Percentiles rank a stretch among this genome's conserved stretches.
phyloP scores from a whole-genome alignment of 2,329 filamentous ascomycete genomes.

The Xylaria sp. region DNA sequence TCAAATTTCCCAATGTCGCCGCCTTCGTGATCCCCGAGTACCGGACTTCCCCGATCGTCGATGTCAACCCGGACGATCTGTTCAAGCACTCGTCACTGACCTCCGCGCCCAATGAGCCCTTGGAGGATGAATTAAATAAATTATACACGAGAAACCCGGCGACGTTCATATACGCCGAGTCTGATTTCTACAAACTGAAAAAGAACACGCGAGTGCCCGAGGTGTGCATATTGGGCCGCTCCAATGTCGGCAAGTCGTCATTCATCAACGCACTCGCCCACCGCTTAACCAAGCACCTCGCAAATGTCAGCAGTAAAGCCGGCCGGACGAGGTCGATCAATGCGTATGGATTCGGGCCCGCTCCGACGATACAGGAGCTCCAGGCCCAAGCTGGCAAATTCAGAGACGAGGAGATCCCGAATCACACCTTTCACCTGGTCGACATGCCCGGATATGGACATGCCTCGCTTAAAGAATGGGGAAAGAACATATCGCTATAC shows the following conservation, averaged over 20 bases:
- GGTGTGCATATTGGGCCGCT: conserved; percentile 76
- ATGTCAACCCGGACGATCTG: conserved; percentile 31
- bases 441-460: conserved; percentile 50
- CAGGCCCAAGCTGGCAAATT: conserved; percentile 19
- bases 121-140: conserved; percentile 23
- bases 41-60: conserved; percentile 19
- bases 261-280: conserved; percentile 78
- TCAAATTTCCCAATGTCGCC: conserved; percentile 24
- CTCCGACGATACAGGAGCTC: conserved; percentile 26
- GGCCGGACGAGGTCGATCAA: conserved; percentile 53
- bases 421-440: conserved; percentile 44
- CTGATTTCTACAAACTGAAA: conserved; percentile 42
- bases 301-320: conserved; percentile 45
- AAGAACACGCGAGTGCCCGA: conserved; percentile 51
- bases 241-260: conserved; percentile 85
- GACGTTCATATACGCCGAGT: conserved; percentile 26
- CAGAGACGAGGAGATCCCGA: conserved; percentile 37
- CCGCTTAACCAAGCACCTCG: conserved; percentile 40
- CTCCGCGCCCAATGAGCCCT: conserved; percentile 19
- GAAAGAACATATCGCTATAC: conserved; percentile 47
- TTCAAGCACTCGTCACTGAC: conserved; percentile 28
- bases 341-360: conserved; percentile 49
- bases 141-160: conserved; percentile 28
- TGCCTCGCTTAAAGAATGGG: conserved; percentile 46
- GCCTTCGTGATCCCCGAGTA: conserved; percentile 29